Evolutionary conservation across 768 basidiomycete genomes (phyloP).

Genomic region (Kwoniella europaea): DNA sequence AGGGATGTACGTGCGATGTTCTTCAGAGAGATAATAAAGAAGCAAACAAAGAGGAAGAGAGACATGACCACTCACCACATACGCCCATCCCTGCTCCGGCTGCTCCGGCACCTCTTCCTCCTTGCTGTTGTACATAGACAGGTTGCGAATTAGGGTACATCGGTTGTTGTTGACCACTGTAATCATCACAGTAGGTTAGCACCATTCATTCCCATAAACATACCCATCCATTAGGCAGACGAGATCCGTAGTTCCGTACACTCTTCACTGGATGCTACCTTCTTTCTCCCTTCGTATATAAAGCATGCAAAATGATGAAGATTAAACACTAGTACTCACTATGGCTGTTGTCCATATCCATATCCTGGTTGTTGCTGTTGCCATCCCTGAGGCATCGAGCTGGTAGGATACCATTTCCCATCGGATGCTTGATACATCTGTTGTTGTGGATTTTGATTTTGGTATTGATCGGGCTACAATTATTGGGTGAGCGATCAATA

Average conservation of each 20-base stretch:
- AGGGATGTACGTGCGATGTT: neutral
- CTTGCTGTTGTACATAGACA: constrained; percentile 23
- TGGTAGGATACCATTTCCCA: constrained; percentile 45
- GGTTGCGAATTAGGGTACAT: constrained; percentile 30
- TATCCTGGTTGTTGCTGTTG: constrained; percentile 13
- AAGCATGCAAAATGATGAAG: neutral
- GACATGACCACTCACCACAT: constrained; percentile 14
- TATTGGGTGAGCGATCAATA: constrained; percentile 1
- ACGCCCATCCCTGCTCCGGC: constrained; percentile 21
- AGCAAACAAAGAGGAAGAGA: neutral
- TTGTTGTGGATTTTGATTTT: constrained; percentile 17
- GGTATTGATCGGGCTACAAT: neutral
- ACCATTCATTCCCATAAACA: neutral
- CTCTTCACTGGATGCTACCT: neutral
- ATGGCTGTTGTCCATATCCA: constrained; percentile 21
- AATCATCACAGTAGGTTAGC: neutral
- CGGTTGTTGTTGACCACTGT: constrained; percentile 30
- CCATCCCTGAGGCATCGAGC: constrained; percentile 28
- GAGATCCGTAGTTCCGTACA: neutral
- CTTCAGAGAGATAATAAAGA: no score
- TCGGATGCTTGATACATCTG: constrained; percentile 47
- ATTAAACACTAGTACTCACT: constrained; percentile 7
- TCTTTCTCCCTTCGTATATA: neutral
- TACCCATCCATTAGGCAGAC: neutral
- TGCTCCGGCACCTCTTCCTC: constrained; percentile 9